These are phyloP conservation scores for Trametes pubescens DNA, from an alignment of 1,284 basidiomycete genomes.

Conservation along the genomic window DNA sequence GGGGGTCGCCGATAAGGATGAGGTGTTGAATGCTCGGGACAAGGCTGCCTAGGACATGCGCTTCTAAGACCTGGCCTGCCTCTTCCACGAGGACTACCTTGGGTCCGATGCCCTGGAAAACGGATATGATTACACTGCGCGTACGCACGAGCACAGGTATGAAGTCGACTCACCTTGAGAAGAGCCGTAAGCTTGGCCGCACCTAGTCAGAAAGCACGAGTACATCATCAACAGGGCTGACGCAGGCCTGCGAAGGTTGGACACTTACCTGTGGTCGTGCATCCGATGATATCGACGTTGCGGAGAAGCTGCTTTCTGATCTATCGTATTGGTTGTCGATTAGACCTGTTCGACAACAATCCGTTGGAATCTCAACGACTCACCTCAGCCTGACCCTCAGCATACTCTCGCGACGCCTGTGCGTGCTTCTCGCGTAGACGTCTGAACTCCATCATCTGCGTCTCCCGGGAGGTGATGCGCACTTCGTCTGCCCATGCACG, in stretches of 20 bases:
- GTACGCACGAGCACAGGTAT: not conserved
- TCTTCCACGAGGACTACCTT: slow-evolving; percentile 52
- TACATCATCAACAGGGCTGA: not conserved
- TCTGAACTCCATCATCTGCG: slow-evolving; percentile 48
- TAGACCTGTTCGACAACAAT: not conserved
- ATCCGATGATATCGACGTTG: slow-evolving; percentile 70
- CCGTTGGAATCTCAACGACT: slow-evolving; percentile 6
- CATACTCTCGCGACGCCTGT: slow-evolving; percentile 39
- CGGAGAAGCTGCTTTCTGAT: slow-evolving; percentile 55
- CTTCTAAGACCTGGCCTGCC: slow-evolving; percentile 81
- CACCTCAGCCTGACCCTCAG: slow-evolving; percentile 49
- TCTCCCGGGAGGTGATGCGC: slow-evolving; percentile 39
- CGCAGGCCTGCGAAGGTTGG: too few species aligned
- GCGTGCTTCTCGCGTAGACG: slow-evolving; percentile 45
- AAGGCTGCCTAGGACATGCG: slow-evolving; percentile 69
- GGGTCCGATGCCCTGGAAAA: slow-evolving; percentile 44
- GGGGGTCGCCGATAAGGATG: slow-evolving; percentile 45
- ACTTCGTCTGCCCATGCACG: slow-evolving; percentile 37
- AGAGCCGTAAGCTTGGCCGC: slow-evolving; percentile 69
- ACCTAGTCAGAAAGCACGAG: slow-evolving; percentile 47
- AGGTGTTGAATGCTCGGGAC: slow-evolving; percentile 50
- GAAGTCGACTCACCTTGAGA: slow-evolving; percentile 53
- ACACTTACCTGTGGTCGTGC: slow-evolving; percentile 68
- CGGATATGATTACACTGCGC: not conserved
- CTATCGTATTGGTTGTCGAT: slow-evolving; percentile 4